Evolutionary conservation across 768 basidiomycete species (phyloP), one percentile per base, ranked within the genome.

Genomic region (Russula sp.): DNA sequence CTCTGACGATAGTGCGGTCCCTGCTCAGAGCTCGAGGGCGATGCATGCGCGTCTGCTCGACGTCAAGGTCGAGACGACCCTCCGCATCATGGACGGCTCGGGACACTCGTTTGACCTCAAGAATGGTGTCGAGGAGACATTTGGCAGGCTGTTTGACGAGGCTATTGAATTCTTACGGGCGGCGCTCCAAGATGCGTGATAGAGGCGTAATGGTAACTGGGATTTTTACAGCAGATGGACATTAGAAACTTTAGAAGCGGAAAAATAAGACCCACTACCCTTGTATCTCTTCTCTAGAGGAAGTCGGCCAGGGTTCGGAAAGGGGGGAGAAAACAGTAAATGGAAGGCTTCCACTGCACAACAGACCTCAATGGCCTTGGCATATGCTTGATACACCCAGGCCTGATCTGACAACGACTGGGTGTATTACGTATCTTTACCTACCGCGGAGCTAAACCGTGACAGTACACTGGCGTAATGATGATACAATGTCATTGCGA

Each of bases 101-200:
- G 81, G 84, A 55, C 85, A 86, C 67, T 79, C 80, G 0, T 86
- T 85, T 64, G 85, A 86, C 68, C 82, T 80, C 66, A 76, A 71
- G 35, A 70, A 74, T 16, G 70, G 70, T 22, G 81, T 79, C 6
- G 82, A 83, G 63, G 75, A 73, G 35, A 35, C 68, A 57, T 76
- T 76, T 67, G 74, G 77, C 3, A 68, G 68, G 31, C n/a, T 83
- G 73, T 73, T 75, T 76, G 72, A 73, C 35, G 66, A 73, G 50
- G 66, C 70, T 16, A 48, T 66, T 49, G 58, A 63, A 37, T 73
- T 74, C 31, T 56, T 80, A 45, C 61, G 61, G 10, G 40, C 35
- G 2, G 57, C 57, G 6, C 37, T 63, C 35, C 10, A 48, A 27
- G 57, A 54, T 27, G 20, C n/a, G 3, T 54, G 18, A 42, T 37